Evolutionary conservation across 768 basidiomycete species (phyloP).

Genomic region (Kwoniella botswanensis): DNA sequence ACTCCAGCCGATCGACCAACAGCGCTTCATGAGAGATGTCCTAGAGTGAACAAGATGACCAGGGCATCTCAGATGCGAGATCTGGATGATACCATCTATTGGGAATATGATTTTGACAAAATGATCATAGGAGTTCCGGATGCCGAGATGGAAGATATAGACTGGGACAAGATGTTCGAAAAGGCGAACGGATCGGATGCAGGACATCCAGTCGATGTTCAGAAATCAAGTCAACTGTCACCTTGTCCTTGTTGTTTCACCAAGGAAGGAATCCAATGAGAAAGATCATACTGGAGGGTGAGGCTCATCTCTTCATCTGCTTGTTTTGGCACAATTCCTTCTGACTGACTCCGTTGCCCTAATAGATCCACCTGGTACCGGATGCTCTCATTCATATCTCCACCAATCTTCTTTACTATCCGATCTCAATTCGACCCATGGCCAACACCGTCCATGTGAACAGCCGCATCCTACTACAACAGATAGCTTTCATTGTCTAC

Average conservation of each 20-base stretch:
- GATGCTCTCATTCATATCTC: no score
- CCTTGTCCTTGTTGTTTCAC: neutral
- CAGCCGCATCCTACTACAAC: no score
- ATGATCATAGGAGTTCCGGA: neutral
- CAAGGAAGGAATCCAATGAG: neutral
- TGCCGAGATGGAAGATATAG: neutral
- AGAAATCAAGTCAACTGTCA: neutral
- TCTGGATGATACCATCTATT: neutral
- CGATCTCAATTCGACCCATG: no score
- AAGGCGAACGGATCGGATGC: no score
- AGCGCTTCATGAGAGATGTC: neutral
- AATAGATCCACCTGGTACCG: no score
- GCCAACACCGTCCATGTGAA: no score
- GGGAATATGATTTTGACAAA: neutral
- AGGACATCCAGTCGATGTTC: neutral
- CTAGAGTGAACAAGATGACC: neutral
- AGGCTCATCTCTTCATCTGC: neutral
- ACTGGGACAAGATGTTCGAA: neutral
- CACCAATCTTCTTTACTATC: no score
- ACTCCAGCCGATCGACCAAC: neutral
- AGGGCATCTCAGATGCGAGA: neutral
- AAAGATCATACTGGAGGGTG: neutral
- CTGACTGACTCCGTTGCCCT: no score
- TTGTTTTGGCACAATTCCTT: neutral
- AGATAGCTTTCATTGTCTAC: no score